Evolutionary conservation across 1,284 basidiomycete genomes (phyloP), one percentile per base, ranked within the genome.

Genomic region (Malassezia yamatoensis): DNA sequence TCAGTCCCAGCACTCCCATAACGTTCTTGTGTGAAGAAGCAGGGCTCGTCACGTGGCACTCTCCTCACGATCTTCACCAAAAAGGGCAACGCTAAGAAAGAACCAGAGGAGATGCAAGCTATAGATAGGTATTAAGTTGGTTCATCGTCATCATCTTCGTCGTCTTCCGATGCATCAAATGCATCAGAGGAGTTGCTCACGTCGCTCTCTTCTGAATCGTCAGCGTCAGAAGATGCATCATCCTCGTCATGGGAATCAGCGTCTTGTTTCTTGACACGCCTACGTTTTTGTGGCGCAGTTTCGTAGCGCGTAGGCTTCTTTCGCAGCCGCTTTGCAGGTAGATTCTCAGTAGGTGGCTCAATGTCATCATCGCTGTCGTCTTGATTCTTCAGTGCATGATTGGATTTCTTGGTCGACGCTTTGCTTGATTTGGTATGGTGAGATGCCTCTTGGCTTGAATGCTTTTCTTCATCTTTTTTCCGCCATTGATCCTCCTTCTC

Each of bases 1-100:
- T 51, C 34, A 58, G 40, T 37, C 55, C 55, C n/a, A 58, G 51
- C 18, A 58, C 55, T 33, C 55, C 55, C 55, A 58, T 58, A 20
- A 34, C 51, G 45, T 43, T 32, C 24, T 29, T 29, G 24, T 20
- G 43, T 15, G 21, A 39, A 38, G 36, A 32, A 34, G 35, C n/a
- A 56, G 24, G 3, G 4, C 24, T 29, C 24, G 24, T 29, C 24
- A 29, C 24, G 24, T 29, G 24, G 24, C 24, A 29, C 24, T 29
- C 24, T 29, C 24, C 24, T 29, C 24, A 29, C 24, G 24, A 29
- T 29, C 24, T 29, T 29, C 4, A 29, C 24, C 24, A 29, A 29
- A 29, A 29, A 29, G 24, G 3, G 24, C 24, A 7, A 29, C 4
- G 24, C 24, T 29, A 29, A 29, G 24, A 29, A 29, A 29, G 24